Evolutionary conservation across 1,139 yeast species (phyloP), one percentile per base, ranked within the genome.

Genomic region (Candida sp.): DNA sequence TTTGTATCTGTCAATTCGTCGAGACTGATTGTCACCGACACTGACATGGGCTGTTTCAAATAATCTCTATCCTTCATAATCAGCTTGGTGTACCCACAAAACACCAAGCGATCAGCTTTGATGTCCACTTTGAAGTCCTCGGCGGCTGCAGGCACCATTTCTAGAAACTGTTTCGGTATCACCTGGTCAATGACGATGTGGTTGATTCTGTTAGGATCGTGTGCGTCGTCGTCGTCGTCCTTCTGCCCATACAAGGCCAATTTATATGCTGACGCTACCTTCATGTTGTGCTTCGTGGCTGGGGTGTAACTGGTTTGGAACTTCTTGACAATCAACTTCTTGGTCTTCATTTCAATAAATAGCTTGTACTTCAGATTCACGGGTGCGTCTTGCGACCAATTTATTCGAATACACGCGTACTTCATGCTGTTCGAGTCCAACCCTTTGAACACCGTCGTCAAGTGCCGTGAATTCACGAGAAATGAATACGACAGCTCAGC

Each of bases 31-130:
- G 84, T 73, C 33, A 83, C 80, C 17, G 83, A 76, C 5, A 81
- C 73, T 3, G 84, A 78, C 81, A 84, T 80, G 2, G 87, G 86
- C 53, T 83, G 86, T 55, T 77, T 78, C 47, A 85, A 63, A 46
- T 80, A 73, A 51, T 81, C 85, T 39, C 74, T 69, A 49, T 82
- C 85, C 53, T 79, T 79, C 44, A 79, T 61, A 0, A 84, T 65
- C 44, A 77, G 83, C 49, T 76, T 76, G 0, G 88, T 82, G 54
- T 75, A 83, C 0, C 84, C 88, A 5, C 78, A 80, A 38, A 83
- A 70, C 57, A 72, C 70, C 42, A 83, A 66, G 49, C 72, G 77
- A 38, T 71, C 72, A 11, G 65, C 56, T 48, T 72, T 76, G 7
- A 80, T 68, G 47, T 81, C 86, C 30, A 83, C 62, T 54, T 76